A percentile compares a stretch with the other conserved stretches of the same genome.
phyloP scores from a whole-genome alignment of 768 basidiomycete species.

The Tephrocybe sp. region DNA sequence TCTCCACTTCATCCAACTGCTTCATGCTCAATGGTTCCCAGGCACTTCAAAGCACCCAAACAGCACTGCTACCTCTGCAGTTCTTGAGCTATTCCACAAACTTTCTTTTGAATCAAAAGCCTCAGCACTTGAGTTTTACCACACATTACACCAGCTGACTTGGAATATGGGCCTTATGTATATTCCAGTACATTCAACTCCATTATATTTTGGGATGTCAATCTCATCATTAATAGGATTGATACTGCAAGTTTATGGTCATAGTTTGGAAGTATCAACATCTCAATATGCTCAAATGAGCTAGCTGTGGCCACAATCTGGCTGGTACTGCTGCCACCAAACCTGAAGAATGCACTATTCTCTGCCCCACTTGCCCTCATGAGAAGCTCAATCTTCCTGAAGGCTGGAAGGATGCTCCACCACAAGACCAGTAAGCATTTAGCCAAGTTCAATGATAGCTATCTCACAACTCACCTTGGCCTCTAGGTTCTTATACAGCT shows the following conservation, averaged over 20 bases:
- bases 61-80: slow-evolving; percentile 25
- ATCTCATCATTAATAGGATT: slow-evolving; percentile 12
- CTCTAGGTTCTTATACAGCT: slow-evolving; percentile 11
- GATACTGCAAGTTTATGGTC: slow-evolving; percentile 20
- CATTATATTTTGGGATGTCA: neutral
- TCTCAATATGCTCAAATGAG: slow-evolving; percentile 25
- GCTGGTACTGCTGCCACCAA: too few species aligned
- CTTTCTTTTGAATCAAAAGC: slow-evolving; percentile 28
- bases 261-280: slow-evolving; percentile 23
- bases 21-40: slow-evolving; percentile 25
- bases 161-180: slow-evolving; percentile 22
- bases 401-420: too few species aligned
- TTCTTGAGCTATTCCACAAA: slow-evolving; percentile 24
- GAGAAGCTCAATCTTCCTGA: too few species aligned
- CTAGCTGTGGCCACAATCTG: neutral
- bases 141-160: slow-evolving; percentile 19
- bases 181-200: neutral
- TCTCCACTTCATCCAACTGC: slow-evolving; percentile 24
- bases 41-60: slow-evolving; percentile 22
- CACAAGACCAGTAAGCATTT: too few species aligned
- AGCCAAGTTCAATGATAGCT: too few species aligned
- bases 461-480: too few species aligned
- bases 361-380: too few species aligned
- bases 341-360: too few species aligned
- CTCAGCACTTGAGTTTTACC: slow-evolving; percentile 26